A percentile compares a stretch with the other conserved stretches of the same genome.
These are phyloP conservation scores for Aquilaria sinensis DNA, from an alignment of 345 rosid species.

Conservation along the genomic window DNA sequence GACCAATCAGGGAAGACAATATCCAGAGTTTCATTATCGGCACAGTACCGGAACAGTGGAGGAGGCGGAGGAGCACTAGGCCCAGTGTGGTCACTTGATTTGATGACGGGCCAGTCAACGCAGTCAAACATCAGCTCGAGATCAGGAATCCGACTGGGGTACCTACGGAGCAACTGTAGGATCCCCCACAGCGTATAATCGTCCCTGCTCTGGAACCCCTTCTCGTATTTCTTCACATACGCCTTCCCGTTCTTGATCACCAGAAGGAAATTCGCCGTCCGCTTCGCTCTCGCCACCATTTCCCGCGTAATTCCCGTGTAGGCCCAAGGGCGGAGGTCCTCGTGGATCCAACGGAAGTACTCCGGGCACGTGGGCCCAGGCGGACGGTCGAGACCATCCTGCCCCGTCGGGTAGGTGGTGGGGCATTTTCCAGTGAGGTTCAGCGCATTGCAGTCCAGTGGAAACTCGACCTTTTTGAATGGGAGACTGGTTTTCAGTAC, in stretches of 20 bases:
- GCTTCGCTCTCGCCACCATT: slow-evolving; percentile 42
- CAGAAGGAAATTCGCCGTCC: slow-evolving; percentile 56
- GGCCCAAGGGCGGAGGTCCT: slow-evolving; percentile 85
- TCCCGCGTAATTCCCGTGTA: slow-evolving; percentile 64
- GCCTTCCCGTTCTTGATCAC: slow-evolving; percentile 45
- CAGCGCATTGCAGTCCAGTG: slow-evolving; percentile 39
- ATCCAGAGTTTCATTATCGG: slow-evolving; percentile 42
- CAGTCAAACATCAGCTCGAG: slow-evolving; percentile 84
- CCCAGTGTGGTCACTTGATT: slow-evolving; percentile 20
- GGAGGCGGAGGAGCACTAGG: slow-evolving; percentile 46
- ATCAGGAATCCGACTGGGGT: slow-evolving; percentile 77
- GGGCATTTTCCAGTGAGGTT: slow-evolving; percentile 37
- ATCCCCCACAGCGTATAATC: slow-evolving; percentile 83
- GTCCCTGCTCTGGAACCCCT: slow-evolving; percentile 70
- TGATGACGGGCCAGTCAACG: slow-evolving; percentile 65
- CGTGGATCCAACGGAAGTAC: slow-evolving; percentile 94
- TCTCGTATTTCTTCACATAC: slow-evolving; percentile 43
- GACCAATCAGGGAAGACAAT: slow-evolving; percentile 92
- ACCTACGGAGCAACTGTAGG: slow-evolving; percentile 65
- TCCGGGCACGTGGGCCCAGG: slow-evolving; percentile 46
- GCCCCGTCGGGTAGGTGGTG: slow-evolving; percentile 21
- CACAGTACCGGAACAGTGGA: slow-evolving; percentile 70
- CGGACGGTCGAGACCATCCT: slow-evolving; percentile 13
- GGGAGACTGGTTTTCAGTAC: not conserved
- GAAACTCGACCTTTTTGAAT: slow-evolving; percentile 18